These are phyloP conservation scores for sweet orange (Citrus sinensis) DNA, from an alignment of 345 rosid genomes.

Conservation along the genomic window DVS_A1.0 CM039163.1:2470501-2471000, in stretches of 20 bases:
- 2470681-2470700: constrained; percentile 64
- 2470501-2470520: constrained; percentile 37
- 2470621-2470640: constrained; percentile 66
- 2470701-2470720: constrained; percentile 53
- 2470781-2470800: constrained; percentile 66
- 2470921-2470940: constrained; percentile 58
- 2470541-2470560: constrained; percentile 43
- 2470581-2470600: constrained; percentile 43
- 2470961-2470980: constrained; percentile 26
- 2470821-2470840: constrained; percentile 65
- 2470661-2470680: constrained; percentile 70
- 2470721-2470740: constrained; percentile 60
- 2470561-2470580: constrained; percentile 23
- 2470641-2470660: constrained; percentile 58
- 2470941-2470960: constrained; percentile 22
- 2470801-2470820: constrained; percentile 66
- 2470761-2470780: constrained; percentile 46
- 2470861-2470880: constrained; percentile 54
- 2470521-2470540: constrained; percentile 68
- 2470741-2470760: constrained; percentile 42
- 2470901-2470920: constrained; percentile 47
- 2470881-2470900: constrained; percentile 36
- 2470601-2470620: constrained; percentile 58
- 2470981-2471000: constrained; percentile 28
- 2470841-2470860: constrained; percentile 52